Base-by-base conservation (phyloP, 169 alveolate species). In the Babesia bovis region DNA sequence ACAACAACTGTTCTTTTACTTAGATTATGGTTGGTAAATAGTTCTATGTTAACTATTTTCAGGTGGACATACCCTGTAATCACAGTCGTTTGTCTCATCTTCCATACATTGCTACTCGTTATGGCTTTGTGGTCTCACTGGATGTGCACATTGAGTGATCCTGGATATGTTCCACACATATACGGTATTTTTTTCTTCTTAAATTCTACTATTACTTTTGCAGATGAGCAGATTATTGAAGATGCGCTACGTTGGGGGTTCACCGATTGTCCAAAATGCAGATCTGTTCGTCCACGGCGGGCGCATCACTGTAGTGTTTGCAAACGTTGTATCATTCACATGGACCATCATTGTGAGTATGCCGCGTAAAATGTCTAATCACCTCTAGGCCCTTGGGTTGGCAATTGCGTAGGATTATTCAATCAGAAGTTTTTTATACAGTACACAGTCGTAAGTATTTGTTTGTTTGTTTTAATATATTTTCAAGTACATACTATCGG, bases 311-410 rank as follows among this genome's bases (percentile, higher is more conserved):
- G 97, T 67, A 88, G 90, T 9, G 66, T 66, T 26, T 94, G 97
- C 66, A 90, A 90, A 67, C 70, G 94, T 44, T 94, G 97, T 65
- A 88, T 92, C 33, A 84, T 90, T 30, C 90, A 91, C 52, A 91
- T 94, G 96, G 96, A 94, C 71, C 97, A 94, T 74, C 97, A 94
- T 74, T 94, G 97, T 79, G 58, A 13, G 83, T 60, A 4, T 35
- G 4, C 7, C 15, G 49, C 17, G 26, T 19, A 47, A 17, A 19
- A 5, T 47, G 55, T 47, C 17, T 5, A 47, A 38, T 13, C 55
- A 47, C 19, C 5, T n/a, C 32, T 40, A 79, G 87, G 87, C 57
- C 94, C 95, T 38, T 93, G 96, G 96, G 68, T 93, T 23, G 92
- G 93, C 4, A 92, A 87, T 66, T 94, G 97, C 78, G 91, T 93